These are phyloP conservation scores for Trichoderma guizhouense DNA, from an alignment of 2,329 filamentous ascomycete genomes.

Conservation along the genomic window DNA sequence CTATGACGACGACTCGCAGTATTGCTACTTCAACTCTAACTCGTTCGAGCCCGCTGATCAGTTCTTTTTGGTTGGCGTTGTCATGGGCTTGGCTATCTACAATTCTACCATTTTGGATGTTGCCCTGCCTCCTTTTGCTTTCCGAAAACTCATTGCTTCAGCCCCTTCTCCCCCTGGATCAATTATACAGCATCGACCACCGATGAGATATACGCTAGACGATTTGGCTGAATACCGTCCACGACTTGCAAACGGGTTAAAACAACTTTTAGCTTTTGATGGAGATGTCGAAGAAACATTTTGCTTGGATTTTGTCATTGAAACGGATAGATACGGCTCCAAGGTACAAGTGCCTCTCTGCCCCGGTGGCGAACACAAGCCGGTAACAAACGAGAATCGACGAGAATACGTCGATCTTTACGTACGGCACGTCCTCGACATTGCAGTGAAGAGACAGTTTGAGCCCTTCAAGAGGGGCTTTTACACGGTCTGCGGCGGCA, in stretches of 20 bases:
- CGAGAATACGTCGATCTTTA: conserved; percentile 86
- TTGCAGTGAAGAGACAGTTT: conserved; percentile 74
- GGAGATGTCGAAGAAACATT: conserved; percentile 80
- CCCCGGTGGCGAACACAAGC: conserved; percentile 65
- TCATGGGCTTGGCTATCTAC: conserved; percentile 87
- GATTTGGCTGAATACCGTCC: conserved; percentile 83
- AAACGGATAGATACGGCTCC: conserved; percentile 73
- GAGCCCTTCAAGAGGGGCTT: conserved; percentile 94
- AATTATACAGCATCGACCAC: conserved; percentile 49
- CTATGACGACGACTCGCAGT: conserved; percentile 85
- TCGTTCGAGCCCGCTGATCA: conserved; percentile 90
- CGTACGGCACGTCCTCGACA: conserved; percentile 75
- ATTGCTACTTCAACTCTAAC: conserved; percentile 90
- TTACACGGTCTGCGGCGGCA: conserved; percentile 86
- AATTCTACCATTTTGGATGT: conserved; percentile 92
- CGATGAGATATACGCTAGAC: conserved; percentile 71
- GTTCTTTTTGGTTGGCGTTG: conserved; percentile 83
- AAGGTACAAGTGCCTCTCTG: conserved; percentile 66
- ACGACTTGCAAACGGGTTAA: conserved; percentile 68
- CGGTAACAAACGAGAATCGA: conserved; percentile 81
- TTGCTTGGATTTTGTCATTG: conserved; percentile 75
- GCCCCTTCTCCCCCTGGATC: conserved; percentile 60
- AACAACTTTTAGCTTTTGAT: conserved; percentile 74
- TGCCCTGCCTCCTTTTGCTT: conserved; percentile 82
- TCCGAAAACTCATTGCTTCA: conserved; percentile 78